A percentile compares a stretch with the other conserved stretches of the same genome.
These are phyloP conservation scores for Prasinococcaceae sp. DNA, from an alignment of 139 green algal genomes.

Conservation along the genomic window DNA sequence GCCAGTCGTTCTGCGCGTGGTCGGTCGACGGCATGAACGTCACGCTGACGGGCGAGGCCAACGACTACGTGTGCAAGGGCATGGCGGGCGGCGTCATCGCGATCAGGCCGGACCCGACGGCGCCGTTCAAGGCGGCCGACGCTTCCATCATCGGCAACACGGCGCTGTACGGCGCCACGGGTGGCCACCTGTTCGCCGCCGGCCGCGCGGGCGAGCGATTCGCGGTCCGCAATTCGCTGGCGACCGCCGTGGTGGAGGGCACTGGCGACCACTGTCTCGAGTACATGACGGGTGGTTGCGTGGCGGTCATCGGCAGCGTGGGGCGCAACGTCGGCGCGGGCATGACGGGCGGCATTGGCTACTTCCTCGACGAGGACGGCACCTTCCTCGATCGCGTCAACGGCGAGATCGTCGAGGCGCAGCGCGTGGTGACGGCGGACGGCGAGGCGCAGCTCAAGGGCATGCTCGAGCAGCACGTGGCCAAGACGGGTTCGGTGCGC, in stretches of 20 bases:
- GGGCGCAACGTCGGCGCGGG: slow-evolving; percentile 90
- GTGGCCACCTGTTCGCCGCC: slow-evolving; percentile 81
- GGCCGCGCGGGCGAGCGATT: slow-evolving; percentile 72
- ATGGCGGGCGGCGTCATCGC: slow-evolving; percentile 88
- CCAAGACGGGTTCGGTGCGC: slow-evolving; percentile 59
- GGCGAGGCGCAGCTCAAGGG: slow-evolving; percentile 70
- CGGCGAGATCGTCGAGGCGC: slow-evolving; percentile 85
- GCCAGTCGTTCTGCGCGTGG: slow-evolving; percentile 83
- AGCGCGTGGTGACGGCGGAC: slow-evolving; percentile 66
- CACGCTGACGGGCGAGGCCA: slow-evolving; percentile 83
- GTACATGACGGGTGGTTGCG: slow-evolving; percentile 89
- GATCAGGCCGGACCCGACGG: slow-evolving; percentile 63
- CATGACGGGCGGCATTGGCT: slow-evolving; percentile 94
- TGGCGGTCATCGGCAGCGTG: slow-evolving; percentile 50
- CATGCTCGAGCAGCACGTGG: slow-evolving; percentile 62
- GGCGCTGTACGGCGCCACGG: slow-evolving; percentile 94
- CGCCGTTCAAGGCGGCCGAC: slow-evolving; percentile 37
- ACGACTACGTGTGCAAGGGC: slow-evolving; percentile 98
- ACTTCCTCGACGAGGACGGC: slow-evolving; percentile 90
- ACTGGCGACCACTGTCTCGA: slow-evolving; percentile 96
- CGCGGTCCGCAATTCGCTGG: slow-evolving; percentile 80
- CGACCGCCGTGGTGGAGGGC: slow-evolving; percentile 88
- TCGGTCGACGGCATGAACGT: slow-evolving; percentile 35
- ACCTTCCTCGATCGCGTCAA: slow-evolving; percentile 81
- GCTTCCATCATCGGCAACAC: slow-evolving; percentile 91